Percentiles rank a stretch among this genome's conserved stretches.
Evolutionary conservation across 495 filamentous ascomycete species (phyloP).

Genomic region (Penicillium turbatum): DNA sequence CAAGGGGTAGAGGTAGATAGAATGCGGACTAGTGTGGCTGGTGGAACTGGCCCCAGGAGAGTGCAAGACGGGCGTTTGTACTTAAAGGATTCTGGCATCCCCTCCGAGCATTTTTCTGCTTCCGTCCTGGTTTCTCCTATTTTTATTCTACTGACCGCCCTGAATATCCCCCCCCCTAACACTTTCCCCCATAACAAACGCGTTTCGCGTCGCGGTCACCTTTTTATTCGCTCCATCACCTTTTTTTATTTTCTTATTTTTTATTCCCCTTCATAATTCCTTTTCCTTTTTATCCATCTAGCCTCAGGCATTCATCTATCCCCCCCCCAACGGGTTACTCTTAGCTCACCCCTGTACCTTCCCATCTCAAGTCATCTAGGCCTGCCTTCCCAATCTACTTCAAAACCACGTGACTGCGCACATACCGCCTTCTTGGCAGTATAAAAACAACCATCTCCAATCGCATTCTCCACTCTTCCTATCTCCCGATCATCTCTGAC

Average conservation of each 20-base stretch:
- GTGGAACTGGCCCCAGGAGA: constrained; percentile 42
- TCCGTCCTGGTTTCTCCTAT: constrained; percentile 31
- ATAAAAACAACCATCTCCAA: constrained; percentile 39
- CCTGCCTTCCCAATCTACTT: constrained; percentile 15
- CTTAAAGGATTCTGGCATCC: constrained; percentile 50
- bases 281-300: constrained; percentile 7
- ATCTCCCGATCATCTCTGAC: constrained; percentile 21
- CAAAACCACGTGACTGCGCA: constrained; percentile 37
- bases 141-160: constrained; percentile 28
- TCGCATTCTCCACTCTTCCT: constrained; percentile 48
- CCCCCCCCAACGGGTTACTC: constrained; percentile 7
- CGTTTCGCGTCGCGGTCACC: constrained; percentile 28
- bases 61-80: constrained; percentile 43
- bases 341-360: constrained; percentile 12
- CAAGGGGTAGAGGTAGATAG: constrained; percentile 33
- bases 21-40: constrained; percentile 33
- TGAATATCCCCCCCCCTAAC: constrained; percentile 11
- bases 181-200: constrained; percentile 19
- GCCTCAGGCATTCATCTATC: constrained; percentile 20
- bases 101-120: constrained; percentile 40
- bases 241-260: constrained; percentile 15
- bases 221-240: constrained; percentile 7
- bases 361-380: constrained; percentile 6
- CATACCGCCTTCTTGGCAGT: constrained; percentile 41
- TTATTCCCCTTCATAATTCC: constrained; percentile 12